These are phyloP conservation scores for Phytopythium aichiense DNA, from an alignment of 352 stramenopile species.

Conservation along the genomic window DNA sequence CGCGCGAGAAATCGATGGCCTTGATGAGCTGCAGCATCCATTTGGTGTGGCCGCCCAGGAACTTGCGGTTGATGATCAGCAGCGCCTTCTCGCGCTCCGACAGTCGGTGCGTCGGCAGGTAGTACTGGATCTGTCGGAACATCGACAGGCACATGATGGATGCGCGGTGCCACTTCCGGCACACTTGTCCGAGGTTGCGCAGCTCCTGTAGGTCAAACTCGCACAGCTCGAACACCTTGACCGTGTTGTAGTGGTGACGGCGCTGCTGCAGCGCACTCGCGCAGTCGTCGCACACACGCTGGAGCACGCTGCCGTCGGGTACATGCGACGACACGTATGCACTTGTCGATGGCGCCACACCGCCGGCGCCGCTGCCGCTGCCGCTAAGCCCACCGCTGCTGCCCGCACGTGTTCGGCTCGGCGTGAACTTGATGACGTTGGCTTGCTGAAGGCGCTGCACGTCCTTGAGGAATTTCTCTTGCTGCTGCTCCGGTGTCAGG, in stretches of 20 bases:
- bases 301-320: slow-evolving; percentile 64
- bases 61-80: slow-evolving; percentile 77
- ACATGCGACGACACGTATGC: slow-evolving; percentile 40
- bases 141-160: slow-evolving; percentile 88
- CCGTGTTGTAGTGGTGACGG: slow-evolving; percentile 82
- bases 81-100: slow-evolving; percentile 70
- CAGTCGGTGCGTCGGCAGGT: slow-evolving; percentile 70
- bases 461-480: slow-evolving; percentile 70
- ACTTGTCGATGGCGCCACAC: slow-evolving; percentile 18
- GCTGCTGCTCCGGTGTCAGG: slow-evolving; percentile 37
- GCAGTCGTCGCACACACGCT: slow-evolving; percentile 83
- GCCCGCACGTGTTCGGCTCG: slow-evolving; percentile 29
- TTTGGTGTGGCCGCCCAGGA: slow-evolving; percentile 74
- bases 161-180: slow-evolving; percentile 81
- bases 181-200: slow-evolving; percentile 70
- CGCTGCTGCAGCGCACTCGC: slow-evolving; percentile 74
- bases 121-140: slow-evolving; percentile 88
- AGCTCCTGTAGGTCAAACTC: slow-evolving; percentile 75
- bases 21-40: slow-evolving; percentile 85
- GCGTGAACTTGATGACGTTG: slow-evolving; percentile 78
- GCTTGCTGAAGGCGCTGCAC: slow-evolving; percentile 56
- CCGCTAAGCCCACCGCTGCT: slow-evolving; percentile 15
- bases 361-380: background rate
- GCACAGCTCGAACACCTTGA: slow-evolving; percentile 84
- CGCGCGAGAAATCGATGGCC: slow-evolving; percentile 66